These are phyloP conservation scores for Morella rubra DNA, from an alignment of 306 rosid genomes.

Conservation along the genomic window DNA sequence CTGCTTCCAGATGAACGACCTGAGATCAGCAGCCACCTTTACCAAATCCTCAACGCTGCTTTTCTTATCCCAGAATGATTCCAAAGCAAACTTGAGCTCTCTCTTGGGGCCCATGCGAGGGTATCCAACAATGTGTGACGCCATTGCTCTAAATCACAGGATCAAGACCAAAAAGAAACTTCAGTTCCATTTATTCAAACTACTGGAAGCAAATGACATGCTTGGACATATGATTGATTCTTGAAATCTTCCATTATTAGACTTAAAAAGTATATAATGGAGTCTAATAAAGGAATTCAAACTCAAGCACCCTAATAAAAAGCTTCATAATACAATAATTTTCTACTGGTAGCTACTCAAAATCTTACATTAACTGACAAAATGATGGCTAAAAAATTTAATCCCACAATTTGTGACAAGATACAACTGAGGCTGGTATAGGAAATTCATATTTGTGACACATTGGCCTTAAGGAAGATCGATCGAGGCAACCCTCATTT, in stretches of 20 bases:
- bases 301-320: background rate
- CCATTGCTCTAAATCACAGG: slow-evolving; percentile 56
- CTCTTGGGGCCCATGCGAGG: slow-evolving; percentile 98
- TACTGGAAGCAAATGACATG: background rate
- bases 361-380: no score
- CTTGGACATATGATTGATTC: background rate
- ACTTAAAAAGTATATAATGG: no score
- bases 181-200: slow-evolving; percentile 9
- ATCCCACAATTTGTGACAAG: background rate
- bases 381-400: background rate
- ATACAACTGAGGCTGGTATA: background rate
- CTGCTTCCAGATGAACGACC: slow-evolving; percentile 89
- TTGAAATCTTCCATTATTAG: background rate
- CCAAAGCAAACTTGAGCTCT: slow-evolving; percentile 92
- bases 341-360: background rate
- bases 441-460: background rate
- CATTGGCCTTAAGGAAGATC: background rate
- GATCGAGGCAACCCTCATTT: background rate
- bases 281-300: no score
- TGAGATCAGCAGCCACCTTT: slow-evolving; percentile 77
- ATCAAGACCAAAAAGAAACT: slow-evolving; percentile 23
- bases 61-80: slow-evolving; percentile 89
- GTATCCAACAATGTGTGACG: slow-evolving; percentile 89
- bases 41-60: slow-evolving; percentile 80
- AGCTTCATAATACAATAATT: background rate